Conservation (phyloP, 148 eudicot species). For the Fallopia convolvulus region DNA sequence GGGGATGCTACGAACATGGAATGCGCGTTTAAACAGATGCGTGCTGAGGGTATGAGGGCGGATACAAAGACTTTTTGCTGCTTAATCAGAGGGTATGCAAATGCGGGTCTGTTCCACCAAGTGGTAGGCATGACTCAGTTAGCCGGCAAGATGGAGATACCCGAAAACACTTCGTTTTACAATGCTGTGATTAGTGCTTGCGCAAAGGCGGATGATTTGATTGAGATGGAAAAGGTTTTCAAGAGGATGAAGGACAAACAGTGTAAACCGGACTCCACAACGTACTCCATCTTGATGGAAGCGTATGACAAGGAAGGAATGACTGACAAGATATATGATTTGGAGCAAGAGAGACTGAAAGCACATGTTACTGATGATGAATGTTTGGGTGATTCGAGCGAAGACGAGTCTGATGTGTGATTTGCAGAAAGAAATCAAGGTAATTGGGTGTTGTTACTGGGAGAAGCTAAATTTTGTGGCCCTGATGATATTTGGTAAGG, state of each 20-base stretch:
- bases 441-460: background rate
- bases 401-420: constrained; percentile 6
- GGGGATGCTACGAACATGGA: constrained; percentile 90
- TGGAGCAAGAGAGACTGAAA: constrained; percentile 58
- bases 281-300: constrained; percentile 55
- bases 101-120: constrained; percentile 72
- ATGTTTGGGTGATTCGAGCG: constrained; percentile 3
- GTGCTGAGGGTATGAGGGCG: constrained; percentile 74
- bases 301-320: constrained; percentile 71
- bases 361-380: constrained; percentile 9
- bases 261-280: constrained; percentile 49
- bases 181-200: constrained; percentile 78
- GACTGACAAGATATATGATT: constrained; percentile 70
- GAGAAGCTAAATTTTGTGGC: background rate
- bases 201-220: constrained; percentile 71
- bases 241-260: constrained; percentile 69
- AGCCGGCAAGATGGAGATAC: constrained; percentile 80
- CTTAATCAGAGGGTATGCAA: constrained; percentile 76
- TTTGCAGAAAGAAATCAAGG: background rate
- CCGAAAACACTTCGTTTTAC: constrained; percentile 76
- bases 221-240: constrained; percentile 94
- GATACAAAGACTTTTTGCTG: constrained; percentile 93
- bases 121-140: constrained; percentile 61
- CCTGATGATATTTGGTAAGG: background rate
- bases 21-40: constrained; percentile 79